Evolutionary conservation across 1,284 basidiomycete genomes (phyloP).

Genomic region (Ustanciosporium gigantosporum): DNA sequence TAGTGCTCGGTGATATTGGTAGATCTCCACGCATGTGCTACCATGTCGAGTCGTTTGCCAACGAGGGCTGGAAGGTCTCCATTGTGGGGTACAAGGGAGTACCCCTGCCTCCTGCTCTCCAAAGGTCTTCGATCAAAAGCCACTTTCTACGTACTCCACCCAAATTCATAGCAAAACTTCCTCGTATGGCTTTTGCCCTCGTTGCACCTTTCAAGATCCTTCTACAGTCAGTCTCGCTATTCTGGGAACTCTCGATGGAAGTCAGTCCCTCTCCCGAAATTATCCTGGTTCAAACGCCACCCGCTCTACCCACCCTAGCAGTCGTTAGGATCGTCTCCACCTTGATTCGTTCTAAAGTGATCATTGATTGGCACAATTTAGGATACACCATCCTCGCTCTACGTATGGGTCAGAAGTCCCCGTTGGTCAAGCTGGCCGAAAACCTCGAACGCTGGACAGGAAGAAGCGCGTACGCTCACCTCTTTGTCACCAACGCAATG

Average conservation of each 20-base stretch:
- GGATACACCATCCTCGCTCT: slow-evolving; percentile 91
- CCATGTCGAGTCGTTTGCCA: slow-evolving; percentile 88
- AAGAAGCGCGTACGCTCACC: slow-evolving; percentile 75
- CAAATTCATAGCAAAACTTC: slow-evolving; percentile 65
- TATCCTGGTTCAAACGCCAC: slow-evolving; percentile 91
- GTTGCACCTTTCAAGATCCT: slow-evolving; percentile 78
- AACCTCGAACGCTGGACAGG: slow-evolving; percentile 50
- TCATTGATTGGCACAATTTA: slow-evolving; percentile 99
- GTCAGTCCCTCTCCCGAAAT: slow-evolving; percentile 77
- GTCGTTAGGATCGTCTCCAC: slow-evolving; percentile 75
- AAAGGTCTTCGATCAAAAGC: slow-evolving; percentile 24
- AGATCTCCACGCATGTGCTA: slow-evolving; percentile 98
- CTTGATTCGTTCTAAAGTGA: slow-evolving; percentile 76
- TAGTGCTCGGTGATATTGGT: slow-evolving; percentile 94
- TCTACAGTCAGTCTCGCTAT: slow-evolving; percentile 41
- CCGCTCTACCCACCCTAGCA: slow-evolving; percentile 88
- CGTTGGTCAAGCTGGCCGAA: slow-evolving; percentile 69
- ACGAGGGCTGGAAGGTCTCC: slow-evolving; percentile 76
- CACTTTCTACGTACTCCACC: slow-evolving; percentile 72
- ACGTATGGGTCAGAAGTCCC: slow-evolving; percentile 71
- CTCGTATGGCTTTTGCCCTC: slow-evolving; percentile 70
- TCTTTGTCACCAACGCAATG: slow-evolving; percentile 94
- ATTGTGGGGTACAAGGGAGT: slow-evolving; percentile 74
- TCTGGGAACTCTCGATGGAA: slow-evolving; percentile 60
- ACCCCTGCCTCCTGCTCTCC: slow-evolving; percentile 34